Evolutionary conservation across 768 basidiomycete species (phyloP), one percentile per base, ranked within the genome.

Genomic region (Astraeus odoratus): DNA sequence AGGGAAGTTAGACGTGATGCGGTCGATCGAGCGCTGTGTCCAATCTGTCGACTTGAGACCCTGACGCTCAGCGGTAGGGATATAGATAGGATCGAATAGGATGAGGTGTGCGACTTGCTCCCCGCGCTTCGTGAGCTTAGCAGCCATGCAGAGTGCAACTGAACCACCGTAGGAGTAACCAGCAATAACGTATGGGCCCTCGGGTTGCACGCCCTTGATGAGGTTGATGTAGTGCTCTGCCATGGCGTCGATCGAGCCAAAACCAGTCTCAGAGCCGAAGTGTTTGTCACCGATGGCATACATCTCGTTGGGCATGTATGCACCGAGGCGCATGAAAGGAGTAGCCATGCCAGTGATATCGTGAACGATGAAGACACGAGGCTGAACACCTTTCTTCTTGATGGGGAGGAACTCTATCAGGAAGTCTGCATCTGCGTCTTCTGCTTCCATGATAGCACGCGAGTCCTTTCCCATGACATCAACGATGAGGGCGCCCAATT

Each of bases 281-380:
- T 62, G 56, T 23, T 55, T 57, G 51, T 62, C 60, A 22, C 60
- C 61, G 19, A 62, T 63, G n/a, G 61, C 60, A 25, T 61, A 62
- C 54, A 63, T 58, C 55, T 62, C 60, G 36, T 49, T 60, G 1
- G 60, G 58, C 60, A 61, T 61, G 47, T 52, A 61, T 18, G 60
- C 56, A 5, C 60, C 61, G 20, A 61, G 60, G 10, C 60, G 56
- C 60, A 61, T 61, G 48, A 58, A 63, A 3, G 60, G 60, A 2
- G 60, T 61, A 7, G 56, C 60, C 58, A 61, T 62, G 29, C 60
- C 60, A 3, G 60, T 61, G 49, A 61, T 55, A 34, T 61, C 60
- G 50, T 61, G 60, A n/a, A 61, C 56, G 40, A 61, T 44, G 39
- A 60, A 61, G 41, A 61, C 2, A 13, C 56, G 58, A 25, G 60